Conservation (phyloP, 2,329 filamentous ascomycete genomes). For the Fonsecaea pugnacius region DNA sequence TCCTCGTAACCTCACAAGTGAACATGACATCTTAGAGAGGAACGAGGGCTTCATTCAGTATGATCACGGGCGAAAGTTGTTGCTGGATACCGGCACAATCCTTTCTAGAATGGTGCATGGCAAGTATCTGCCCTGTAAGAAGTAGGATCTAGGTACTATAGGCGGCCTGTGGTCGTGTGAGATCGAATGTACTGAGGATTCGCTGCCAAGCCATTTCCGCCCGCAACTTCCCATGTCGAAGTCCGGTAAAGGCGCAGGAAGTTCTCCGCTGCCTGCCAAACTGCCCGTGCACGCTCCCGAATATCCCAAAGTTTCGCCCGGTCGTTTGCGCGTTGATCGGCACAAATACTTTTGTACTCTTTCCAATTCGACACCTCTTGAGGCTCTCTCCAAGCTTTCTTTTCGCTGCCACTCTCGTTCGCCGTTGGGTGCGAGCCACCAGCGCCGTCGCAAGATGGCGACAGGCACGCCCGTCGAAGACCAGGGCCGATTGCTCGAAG, state of each 20-base stretch:
- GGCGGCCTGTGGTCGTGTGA: too few relatives aligned
- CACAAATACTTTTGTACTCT: neutral
- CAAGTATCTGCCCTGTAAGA: neutral
- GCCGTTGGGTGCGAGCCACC: constrained; percentile 22
- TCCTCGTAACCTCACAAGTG: neutral
- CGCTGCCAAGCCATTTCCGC: neutral
- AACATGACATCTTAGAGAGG: neutral
- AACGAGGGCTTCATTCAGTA: too few relatives aligned
- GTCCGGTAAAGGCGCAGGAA: constrained; percentile 1
- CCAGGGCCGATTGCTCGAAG: constrained; percentile 90
- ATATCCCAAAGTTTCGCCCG: neutral
- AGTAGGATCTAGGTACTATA: too few relatives aligned
- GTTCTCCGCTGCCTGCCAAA: constrained; percentile 1
- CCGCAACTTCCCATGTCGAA: neutral
- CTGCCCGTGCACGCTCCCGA: neutral
- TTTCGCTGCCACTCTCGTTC: constrained; percentile 4
- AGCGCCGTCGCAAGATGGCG: constrained; percentile 32
- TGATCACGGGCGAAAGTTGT: too few relatives aligned
- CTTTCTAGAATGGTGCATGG: neutral
- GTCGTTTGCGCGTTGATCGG: constrained; percentile 3
- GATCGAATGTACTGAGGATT: neutral
- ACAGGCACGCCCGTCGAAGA: constrained; percentile 62
- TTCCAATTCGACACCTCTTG: neutral
- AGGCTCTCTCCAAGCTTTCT: neutral
- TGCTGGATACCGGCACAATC: too few relatives aligned